Evolutionary conservation across 257 asterid species (phyloP).

Genomic region (Prunella vulgaris): DNA sequence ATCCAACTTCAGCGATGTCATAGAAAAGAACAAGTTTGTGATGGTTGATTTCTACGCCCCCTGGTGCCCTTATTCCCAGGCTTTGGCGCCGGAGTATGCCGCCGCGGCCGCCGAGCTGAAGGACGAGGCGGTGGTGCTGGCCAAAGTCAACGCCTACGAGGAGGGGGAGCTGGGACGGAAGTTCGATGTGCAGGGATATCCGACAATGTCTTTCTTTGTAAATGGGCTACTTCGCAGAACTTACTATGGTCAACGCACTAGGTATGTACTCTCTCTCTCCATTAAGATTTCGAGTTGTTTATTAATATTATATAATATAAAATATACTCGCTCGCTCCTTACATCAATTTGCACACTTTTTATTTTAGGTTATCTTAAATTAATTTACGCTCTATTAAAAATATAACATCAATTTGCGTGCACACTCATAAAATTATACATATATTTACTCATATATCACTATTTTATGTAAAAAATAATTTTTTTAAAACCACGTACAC

Average conservation of each 20-base stretch:
- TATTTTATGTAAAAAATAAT: too few relatives aligned
- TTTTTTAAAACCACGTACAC: too few relatives aligned
- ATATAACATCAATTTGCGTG: too few relatives aligned
- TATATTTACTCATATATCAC: too few relatives aligned
- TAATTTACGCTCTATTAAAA: too few relatives aligned
- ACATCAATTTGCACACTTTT: too few relatives aligned
- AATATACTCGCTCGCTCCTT: too few relatives aligned
- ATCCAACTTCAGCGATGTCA: constrained; percentile 57
- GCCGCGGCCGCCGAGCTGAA: constrained; percentile 79
- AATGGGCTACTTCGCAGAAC: constrained; percentile 61
- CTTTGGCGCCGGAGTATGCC: constrained; percentile 81
- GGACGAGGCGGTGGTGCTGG: constrained; percentile 62
- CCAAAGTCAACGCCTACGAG: constrained; percentile 75
- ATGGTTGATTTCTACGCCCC: constrained; percentile 93
- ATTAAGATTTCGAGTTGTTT: too few relatives aligned
- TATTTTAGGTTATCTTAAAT: too few relatives aligned
- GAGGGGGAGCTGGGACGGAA: constrained; percentile 66
- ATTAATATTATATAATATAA: too few relatives aligned
- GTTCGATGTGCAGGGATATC: constrained; percentile 75
- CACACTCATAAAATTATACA: too few relatives aligned
- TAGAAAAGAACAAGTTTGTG: constrained; percentile 55
- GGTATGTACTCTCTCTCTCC: constrained; percentile 32
- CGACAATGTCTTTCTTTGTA: constrained; percentile 68
- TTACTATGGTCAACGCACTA: constrained; percentile 65
- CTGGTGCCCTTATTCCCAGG: constrained; percentile 87